Conservation (phyloP, 768 basidiomycete genomes). For the Neoboletus magnificus region DNA sequence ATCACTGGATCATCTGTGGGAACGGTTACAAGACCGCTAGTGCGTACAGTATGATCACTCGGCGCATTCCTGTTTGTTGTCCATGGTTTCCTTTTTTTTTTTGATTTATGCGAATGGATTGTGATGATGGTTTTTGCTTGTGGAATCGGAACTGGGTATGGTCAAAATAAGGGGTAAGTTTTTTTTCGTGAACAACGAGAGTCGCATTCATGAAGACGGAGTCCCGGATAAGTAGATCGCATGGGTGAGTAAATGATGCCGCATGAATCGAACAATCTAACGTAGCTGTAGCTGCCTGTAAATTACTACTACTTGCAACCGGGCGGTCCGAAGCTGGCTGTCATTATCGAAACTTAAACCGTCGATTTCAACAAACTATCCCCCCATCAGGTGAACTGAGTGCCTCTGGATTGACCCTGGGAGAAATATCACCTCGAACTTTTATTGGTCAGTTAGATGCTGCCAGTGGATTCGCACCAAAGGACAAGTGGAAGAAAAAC, state of each 20-base stretch:
- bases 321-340: not conserved
- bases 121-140: slow-evolving; percentile 1
- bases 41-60: slow-evolving; percentile 20
- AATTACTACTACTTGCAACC: not conserved
- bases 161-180: not conserved
- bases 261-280: not conserved
- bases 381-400: not conserved
- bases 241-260: not conserved
- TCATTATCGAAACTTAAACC: not conserved
- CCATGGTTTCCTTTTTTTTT: not conserved
- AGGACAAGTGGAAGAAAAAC: too few relatives aligned
- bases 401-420: not conserved
- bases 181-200: not conserved
- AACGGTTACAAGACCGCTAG: slow-evolving; percentile 22
- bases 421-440: too few relatives aligned
- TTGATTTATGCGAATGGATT: slow-evolving; percentile 15
- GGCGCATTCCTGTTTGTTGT: slow-evolving; percentile 19
- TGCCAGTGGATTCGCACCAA: too few relatives aligned
- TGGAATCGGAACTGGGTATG: not conserved
- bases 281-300: not conserved
- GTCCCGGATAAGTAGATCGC: not conserved
- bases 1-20: slow-evolving; percentile 6
- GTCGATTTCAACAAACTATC: not conserved
- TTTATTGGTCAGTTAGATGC: too few relatives aligned
- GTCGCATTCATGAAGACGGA: not conserved